phyloP scores from a whole-genome alignment of 1,139 yeast species.

The Saccharomyces uvarum region DNA sequence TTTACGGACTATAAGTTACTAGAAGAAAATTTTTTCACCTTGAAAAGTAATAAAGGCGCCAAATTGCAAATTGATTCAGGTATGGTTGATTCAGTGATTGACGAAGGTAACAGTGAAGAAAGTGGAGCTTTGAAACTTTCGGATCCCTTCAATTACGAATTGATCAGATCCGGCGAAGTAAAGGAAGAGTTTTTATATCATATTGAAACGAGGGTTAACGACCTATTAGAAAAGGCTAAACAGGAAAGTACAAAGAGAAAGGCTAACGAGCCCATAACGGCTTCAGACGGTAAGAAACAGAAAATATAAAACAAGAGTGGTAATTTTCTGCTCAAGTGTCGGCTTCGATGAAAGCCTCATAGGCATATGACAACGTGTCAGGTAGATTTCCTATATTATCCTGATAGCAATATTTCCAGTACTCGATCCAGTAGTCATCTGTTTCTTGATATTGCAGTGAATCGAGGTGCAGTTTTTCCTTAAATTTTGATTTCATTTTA shows the following conservation, averaged over 20 bases:
- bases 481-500: neutral
- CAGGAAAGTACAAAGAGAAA: conserved; percentile 21
- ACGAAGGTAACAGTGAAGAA: conserved; percentile 16
- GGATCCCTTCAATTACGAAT: conserved; percentile 22
- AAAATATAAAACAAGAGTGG: neutral
- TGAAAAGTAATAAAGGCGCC: conserved; percentile 32
- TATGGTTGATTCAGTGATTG: conserved; percentile 21
- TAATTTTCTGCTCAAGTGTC: neutral
- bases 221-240: conserved; percentile 19
- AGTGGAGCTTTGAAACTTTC: conserved; percentile 4
- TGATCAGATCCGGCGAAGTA: conserved; percentile 26
- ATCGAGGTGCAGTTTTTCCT: neutral
- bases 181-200: conserved; percentile 27
- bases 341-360: neutral
- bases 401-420: conserved; percentile 14
- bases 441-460: neutral
- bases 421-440: conserved; percentile 9
- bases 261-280: conserved; percentile 7
- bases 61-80: conserved; percentile 22
- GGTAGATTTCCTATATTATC: conserved; percentile 8
- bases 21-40: conserved; percentile 31
- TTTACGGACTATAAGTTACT: conserved; percentile 27
- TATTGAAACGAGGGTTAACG: conserved; percentile 23
- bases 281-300: conserved; percentile 5
- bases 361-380: neutral